phyloP scores from a whole-genome alignment of 2,329 filamentous ascomycete genomes.

The Diplodia seriata region DNA sequence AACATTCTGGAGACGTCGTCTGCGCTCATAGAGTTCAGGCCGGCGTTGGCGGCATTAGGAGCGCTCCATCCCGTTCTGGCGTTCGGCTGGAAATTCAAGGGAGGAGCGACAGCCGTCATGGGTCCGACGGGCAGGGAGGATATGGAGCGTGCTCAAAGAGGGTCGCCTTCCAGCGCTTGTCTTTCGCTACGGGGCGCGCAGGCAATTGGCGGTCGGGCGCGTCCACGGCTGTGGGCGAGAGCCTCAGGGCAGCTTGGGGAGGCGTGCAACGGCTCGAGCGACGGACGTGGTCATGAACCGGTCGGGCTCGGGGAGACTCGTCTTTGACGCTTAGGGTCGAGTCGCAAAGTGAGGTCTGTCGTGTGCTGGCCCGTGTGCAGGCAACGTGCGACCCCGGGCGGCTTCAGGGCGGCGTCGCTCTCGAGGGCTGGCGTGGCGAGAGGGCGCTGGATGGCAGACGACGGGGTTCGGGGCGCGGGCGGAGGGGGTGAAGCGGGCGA shows the following conservation, averaged over 20 bases:
- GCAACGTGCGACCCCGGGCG: conserved; percentile 28
- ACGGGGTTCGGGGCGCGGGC: neutral
- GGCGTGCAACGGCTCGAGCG: conserved; percentile 9
- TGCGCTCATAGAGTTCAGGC: conserved; percentile 74
- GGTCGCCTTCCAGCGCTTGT: conserved; percentile 30
- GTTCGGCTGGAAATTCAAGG: conserved; percentile 67
- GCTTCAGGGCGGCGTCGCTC: conserved; percentile 17
- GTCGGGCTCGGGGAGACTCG: neutral
- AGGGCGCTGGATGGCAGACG: neutral
- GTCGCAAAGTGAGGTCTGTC: conserved; percentile 31
- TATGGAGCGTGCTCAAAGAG: conserved; percentile 22
- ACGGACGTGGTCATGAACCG: conserved; percentile 11
- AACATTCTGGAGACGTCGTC: conserved; percentile 90
- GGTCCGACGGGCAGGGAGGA: conserved; percentile 30
- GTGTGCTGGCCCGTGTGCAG: conserved; percentile 32
- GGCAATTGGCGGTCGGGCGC: conserved; percentile 27
- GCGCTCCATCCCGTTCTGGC: conserved; percentile 67
- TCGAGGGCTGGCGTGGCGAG: conserved; percentile 14
- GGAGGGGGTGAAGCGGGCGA: neutral
- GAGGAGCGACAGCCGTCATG: conserved; percentile 73
- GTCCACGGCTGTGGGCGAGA: conserved; percentile 14
- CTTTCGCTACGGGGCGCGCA: conserved; percentile 17
- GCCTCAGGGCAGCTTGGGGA: conserved; percentile 11
- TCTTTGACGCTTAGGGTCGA: conserved; percentile 18
- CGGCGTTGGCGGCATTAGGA: conserved; percentile 65